These are phyloP conservation scores for Chlorella sp. DNA, from an alignment of 139 green algal species.

Conservation along the genomic window DNA sequence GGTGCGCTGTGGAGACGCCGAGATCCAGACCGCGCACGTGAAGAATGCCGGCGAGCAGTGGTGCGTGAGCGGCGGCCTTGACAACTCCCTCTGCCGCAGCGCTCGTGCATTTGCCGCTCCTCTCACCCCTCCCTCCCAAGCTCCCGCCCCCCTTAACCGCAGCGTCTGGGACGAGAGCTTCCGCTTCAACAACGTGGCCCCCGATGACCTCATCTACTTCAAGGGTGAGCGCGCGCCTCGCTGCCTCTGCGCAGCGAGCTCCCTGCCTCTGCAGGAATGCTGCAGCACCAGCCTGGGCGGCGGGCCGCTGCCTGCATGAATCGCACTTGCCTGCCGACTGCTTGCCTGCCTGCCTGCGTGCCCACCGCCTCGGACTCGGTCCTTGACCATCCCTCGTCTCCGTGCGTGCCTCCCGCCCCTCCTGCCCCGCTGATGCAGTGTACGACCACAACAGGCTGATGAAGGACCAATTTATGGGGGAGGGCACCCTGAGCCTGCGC, in stretches of 20 bases:
- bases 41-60: conserved; percentile 33
- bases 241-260: too few species aligned
- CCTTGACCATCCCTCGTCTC: background rate
- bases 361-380: background rate
- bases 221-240: conserved; percentile 18
- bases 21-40: conserved; percentile 36
- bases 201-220: conserved; percentile 34
- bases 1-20: conserved; percentile 23
- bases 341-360: too few species aligned
- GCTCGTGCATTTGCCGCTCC: too few species aligned
- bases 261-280: background rate
- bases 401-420: background rate
- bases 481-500: conserved; percentile 29
- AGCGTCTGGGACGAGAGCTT: background rate
- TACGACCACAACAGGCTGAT: conserved; percentile 40
- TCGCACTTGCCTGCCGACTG: too few species aligned
- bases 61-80: background rate
- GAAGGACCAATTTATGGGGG: conserved; percentile 38
- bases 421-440: conserved; percentile 16
- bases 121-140: background rate
- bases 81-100: background rate
- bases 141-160: background rate
- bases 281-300: background rate
- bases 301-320: too few species aligned
- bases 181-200: conserved; percentile 39